These are phyloP conservation scores for Calonectria multiphialidica DNA, from an alignment of 2,329 filamentous ascomycete genomes.

Conservation along the genomic window DNA sequence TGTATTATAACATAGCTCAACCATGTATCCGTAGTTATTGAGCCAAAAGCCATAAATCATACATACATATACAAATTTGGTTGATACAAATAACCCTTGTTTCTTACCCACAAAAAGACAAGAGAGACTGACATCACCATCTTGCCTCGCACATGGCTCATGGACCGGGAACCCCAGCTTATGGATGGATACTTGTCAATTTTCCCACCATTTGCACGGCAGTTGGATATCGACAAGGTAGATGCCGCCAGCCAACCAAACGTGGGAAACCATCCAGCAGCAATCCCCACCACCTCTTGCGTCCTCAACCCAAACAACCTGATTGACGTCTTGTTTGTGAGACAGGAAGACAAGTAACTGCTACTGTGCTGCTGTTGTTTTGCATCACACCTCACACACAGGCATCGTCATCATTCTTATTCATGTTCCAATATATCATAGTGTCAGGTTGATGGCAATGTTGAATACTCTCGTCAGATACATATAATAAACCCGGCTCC, in stretches of 20 bases:
- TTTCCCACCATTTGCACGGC: neutral
- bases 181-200: neutral
- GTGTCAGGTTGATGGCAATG: slow-evolving; percentile 1
- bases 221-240: neutral
- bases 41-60: too few species aligned
- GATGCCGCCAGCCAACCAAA: neutral
- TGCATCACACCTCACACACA: neutral
- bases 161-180: neutral
- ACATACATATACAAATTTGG: neutral
- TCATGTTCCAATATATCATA: neutral
- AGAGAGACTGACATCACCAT: neutral
- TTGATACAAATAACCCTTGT: neutral
- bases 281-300: neutral
- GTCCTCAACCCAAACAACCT: neutral
- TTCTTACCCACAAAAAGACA: neutral
- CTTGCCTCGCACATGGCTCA: neutral
- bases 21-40: too few species aligned
- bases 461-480: slow-evolving; percentile 8
- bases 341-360: neutral
- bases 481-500: slow-evolving; percentile 4
- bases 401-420: neutral
- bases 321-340: neutral
- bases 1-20: too few species aligned
- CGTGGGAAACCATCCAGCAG: neutral
- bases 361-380: neutral